Base-by-base conservation (phyloP, 257 asterid species). In the Voacanga thouarsii region DNA sequence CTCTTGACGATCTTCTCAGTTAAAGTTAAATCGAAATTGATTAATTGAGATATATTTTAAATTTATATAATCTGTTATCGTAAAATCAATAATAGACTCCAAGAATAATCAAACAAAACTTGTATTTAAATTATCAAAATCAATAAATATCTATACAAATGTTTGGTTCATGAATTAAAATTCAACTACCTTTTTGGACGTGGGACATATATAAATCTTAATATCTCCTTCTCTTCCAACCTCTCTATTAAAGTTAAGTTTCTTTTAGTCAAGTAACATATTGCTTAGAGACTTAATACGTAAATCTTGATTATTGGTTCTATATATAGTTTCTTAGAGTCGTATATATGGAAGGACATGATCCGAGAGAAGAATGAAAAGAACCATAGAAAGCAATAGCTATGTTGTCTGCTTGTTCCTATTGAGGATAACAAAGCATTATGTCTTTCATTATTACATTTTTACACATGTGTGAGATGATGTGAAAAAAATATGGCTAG, bases 381-480 rank as follows among this genome's bases (percentile, higher is more conserved):
- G 7, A 72, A 53, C 63, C 50, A 55, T 33, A 1, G 21, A 33
- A 19, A 37, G 77, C 30, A 19, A 33, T 30, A 33, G 14, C 60
- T 26, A 72, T 28, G 47, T 72, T 73, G 51, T 55, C 67, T 33
- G 21, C 39, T 73, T 73, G 67, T 21, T 73, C 66, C 67, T 73
- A 51, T 33, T 55, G 23, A 37, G 50, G 53, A 19, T 37, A 21
- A 12, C 51, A n/a, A 33, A 33, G 6, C 15, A 21, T 37, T 53
- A 37, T 53, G 44, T 16, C 18, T 14, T 28, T 33, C 9, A 63
- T 15, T 63, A 61, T 24, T 60, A 60, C 67, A 60, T 60, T 60
- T 60, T 60, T 37, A 60, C 18, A 19, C 18, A 60, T 24, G 33
- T 23, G 7, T n/a, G 26, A 0, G 57, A 51, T 14, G 57, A 51